phyloP scores from a whole-genome alignment of 2,329 filamentous ascomycete species.

The Neurospora sp. region DNA sequence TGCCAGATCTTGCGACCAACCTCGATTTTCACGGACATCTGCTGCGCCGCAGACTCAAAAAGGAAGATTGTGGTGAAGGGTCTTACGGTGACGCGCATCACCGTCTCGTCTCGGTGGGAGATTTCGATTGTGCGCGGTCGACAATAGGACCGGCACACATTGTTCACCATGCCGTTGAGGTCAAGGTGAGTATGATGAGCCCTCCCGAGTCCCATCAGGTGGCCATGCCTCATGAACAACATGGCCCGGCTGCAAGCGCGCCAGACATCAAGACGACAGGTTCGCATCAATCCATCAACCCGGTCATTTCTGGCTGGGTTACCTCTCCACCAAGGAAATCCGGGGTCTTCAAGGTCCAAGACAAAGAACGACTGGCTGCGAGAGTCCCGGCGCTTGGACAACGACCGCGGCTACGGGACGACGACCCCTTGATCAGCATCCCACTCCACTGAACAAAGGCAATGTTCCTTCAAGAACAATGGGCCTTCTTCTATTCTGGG shows the following conservation, averaged over 20 bases:
- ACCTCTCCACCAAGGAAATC: neutral
- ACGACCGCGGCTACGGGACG: conserved; percentile 8
- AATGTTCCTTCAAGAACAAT: conserved; percentile 11
- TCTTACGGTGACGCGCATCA: neutral
- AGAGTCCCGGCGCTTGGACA: conserved; percentile 14
- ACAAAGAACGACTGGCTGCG: conserved; percentile 19
- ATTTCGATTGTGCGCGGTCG: neutral
- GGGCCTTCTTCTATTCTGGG: conserved; percentile 7
- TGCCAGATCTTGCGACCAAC: neutral
- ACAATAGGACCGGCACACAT: neutral
- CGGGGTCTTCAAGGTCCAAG: neutral
- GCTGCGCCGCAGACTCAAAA: neutral
- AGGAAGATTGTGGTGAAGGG: neutral
- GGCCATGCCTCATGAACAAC: neutral
- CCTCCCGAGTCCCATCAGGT: neutral
- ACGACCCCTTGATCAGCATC: conserved; percentile 4
- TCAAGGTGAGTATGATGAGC: neutral
- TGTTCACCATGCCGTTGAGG: neutral
- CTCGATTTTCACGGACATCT: neutral
- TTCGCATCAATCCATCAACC: neutral
- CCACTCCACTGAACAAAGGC: neutral
- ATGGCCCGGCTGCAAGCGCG: neutral
- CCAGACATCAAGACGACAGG: neutral
- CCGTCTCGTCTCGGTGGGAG: neutral
- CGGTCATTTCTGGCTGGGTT: neutral